Evolutionary conservation across 306 rosid genomes (phyloP).

Genomic region (Medicago lupulina): DNA sequence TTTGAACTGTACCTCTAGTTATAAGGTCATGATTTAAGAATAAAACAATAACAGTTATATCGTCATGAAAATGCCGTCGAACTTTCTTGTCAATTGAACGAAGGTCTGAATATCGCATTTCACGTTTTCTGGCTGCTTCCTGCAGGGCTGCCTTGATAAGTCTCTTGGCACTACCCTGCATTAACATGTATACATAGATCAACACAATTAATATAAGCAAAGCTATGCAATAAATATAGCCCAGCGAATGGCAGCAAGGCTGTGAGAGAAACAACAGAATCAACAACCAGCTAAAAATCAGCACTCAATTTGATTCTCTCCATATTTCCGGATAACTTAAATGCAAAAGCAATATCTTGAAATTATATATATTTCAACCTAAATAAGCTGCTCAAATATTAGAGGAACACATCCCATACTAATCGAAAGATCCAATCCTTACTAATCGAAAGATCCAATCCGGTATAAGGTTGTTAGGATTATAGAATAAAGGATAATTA

Average conservation of each 20-base stretch:
- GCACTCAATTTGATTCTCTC: conserved; percentile 10
- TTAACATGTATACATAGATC: not conserved
- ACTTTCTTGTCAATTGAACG: conserved; percentile 80
- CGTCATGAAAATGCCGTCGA: conserved; percentile 88
- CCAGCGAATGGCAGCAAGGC: not conserved
- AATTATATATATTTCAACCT: not conserved
- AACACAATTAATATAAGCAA: conserved; percentile 23
- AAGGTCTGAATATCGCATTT: conserved; percentile 84
- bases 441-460: not conserved
- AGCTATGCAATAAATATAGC: conserved; percentile 2
- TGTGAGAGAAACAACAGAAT: conserved; percentile 6
- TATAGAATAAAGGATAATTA: not conserved
- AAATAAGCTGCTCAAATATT: not conserved
- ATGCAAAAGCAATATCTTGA: not conserved
- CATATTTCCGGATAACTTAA: conserved; percentile 5
- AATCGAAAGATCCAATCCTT: not conserved
- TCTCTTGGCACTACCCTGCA: conserved; percentile 92
- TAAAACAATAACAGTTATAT: conserved; percentile 85
- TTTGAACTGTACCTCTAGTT: conserved; percentile 57
- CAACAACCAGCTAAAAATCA: conserved; percentile 17
- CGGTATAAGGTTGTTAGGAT: not conserved
- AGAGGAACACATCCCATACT: not conserved
- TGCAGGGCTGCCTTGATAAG: conserved; percentile 89
- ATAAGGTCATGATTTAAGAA: conserved; percentile 84
- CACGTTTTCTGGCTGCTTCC: conserved; percentile 91